Base-by-base conservation (phyloP, 2,329 filamentous ascomycete species). In the Botryosphaeria dothidea region DNA sequence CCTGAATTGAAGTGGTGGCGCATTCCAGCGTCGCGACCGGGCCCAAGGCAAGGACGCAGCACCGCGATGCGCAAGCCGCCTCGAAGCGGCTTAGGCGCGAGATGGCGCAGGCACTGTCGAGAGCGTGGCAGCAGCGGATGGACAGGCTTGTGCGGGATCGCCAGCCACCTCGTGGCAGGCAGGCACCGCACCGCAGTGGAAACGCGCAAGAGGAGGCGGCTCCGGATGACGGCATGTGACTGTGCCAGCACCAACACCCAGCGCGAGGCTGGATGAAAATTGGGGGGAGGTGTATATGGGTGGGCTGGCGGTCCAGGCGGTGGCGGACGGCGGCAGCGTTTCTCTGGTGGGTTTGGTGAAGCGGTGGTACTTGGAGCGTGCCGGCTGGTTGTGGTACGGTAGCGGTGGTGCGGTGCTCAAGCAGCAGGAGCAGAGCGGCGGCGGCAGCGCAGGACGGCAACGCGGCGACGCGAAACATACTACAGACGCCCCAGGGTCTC, bases 1-100 rank as follows among this genome's bases (percentile, higher is more conserved):
- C 56, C 43, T 60, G 56, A 60, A 45, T n/a, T n/a, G n/a, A n/a
- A n/a, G 54, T 23, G n/a, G 52, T 58, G 43, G 54, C 54, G 54
- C 38, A 57, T 57, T 57, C 52, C 34, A 45, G 23, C n/a, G 36
- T 58, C 54, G 54, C 54, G 25, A 29, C 36, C 23, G 23, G 38
- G 52, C 52, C 52, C 52, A 19, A 41, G 38, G 54, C 56, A 34
- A 21, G 36, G 54, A 36, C 36, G 31, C 41, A 58, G 19, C 36
- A 17, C 23, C 54, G 54, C 54, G 36, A 45, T n/a, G 43, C 6
- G 9, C 49, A 31, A 25, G 27, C 9, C 31, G n/a, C 31, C 29
- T 36, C 19, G 51, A 36, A 36, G 19, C 31, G 23, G 54, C 23
- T n/a, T 45, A 25, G 54, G 23, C 23, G 21, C 31, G 51, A 23